Base-by-base conservation (phyloP, 805 yeast genomes). In the Saccharomycopsis capsularis region DNA sequence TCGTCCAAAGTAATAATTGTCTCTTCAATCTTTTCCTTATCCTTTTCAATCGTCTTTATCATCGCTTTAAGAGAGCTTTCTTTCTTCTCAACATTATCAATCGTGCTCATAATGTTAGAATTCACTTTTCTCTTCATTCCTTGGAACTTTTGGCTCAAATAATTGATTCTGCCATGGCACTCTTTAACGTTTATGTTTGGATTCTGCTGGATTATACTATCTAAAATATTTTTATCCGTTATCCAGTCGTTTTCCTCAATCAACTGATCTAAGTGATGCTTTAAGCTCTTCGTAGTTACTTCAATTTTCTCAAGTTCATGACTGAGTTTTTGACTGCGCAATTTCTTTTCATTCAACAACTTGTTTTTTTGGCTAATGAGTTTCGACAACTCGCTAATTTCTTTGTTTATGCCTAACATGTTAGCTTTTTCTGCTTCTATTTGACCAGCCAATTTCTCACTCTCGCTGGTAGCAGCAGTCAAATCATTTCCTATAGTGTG, bases 81-180 rank as follows among this genome's bases (percentile, higher is more conserved):
- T 61, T 88, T 87, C 71, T 84, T 88, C 62, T 89, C 96, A 24
- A 87, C 95, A 56, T 81, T 87, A 59, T 89, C 96, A 54, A 88
- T 86, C 85, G 85, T 85, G 58, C 81, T 81, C 95, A 85, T 85
- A 54, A 88, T 87, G 59, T 89, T 85, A 2, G 83, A 74, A 58
- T 89, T 88, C 16, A 90, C 95, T 55, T 82, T 86, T 48, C 88
- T 74, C 65, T 77, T 83, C 85, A 91, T 79, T 3, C 76, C 77
- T 47, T 78, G 74, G 59, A 80, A 78, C 53, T 79, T 73, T 29
- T 75, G 83, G 18, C 73, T 68, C 55, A 87, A 72, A 42, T 75
- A 72, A 11, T 66, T 65, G 37, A 81, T 74, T 54, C 82, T 76
- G 21, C 73, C 75, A 54, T 79, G 76, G 56, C 82, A 75, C 52